These are phyloP conservation scores for Ceratonia siliqua DNA, from an alignment of 306 rosid species.

Conservation along the genomic window DNA sequence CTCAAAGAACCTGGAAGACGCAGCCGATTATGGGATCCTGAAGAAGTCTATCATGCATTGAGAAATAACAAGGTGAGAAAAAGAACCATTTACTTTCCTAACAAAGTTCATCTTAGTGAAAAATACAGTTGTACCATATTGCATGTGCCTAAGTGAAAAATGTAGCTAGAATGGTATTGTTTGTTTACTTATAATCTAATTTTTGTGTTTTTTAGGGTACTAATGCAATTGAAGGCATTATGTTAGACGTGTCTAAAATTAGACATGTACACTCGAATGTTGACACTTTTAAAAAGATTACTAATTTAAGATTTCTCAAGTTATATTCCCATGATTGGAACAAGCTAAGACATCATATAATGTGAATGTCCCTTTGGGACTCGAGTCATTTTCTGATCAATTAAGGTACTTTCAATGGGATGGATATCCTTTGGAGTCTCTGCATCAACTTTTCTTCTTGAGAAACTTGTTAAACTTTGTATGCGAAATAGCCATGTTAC, in stretches of 20 bases:
- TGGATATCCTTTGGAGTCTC: constrained; percentile 32
- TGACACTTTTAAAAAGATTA: not conserved
- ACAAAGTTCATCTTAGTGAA: too few relatives aligned
- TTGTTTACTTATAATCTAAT: too few relatives aligned
- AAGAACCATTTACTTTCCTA: too few relatives aligned
- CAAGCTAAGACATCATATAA: too few relatives aligned
- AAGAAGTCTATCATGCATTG: not conserved
- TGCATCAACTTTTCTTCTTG: constrained; percentile 23
- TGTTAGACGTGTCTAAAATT: not conserved
- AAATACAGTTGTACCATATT: too few relatives aligned
- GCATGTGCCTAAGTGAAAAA: too few relatives aligned
- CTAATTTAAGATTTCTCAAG: not conserved
- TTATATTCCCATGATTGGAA: not conserved
- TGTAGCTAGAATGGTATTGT: too few relatives aligned
- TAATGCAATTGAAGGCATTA: not conserved
- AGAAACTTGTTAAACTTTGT: constrained; percentile 28
- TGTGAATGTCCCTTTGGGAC: not conserved
- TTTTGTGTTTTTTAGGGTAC: not conserved
- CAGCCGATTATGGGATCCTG: not conserved
- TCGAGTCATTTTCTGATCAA: not conserved
- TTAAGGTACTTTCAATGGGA: constrained; percentile 16
- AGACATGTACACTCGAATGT: not conserved
- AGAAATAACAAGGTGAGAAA: not conserved
- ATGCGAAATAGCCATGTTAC: constrained; percentile 18
- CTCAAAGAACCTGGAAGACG: not conserved